Base-by-base conservation (phyloP, 2,329 filamentous ascomycete species). In the Immersiporthe knoxdaviesiana region DNA sequence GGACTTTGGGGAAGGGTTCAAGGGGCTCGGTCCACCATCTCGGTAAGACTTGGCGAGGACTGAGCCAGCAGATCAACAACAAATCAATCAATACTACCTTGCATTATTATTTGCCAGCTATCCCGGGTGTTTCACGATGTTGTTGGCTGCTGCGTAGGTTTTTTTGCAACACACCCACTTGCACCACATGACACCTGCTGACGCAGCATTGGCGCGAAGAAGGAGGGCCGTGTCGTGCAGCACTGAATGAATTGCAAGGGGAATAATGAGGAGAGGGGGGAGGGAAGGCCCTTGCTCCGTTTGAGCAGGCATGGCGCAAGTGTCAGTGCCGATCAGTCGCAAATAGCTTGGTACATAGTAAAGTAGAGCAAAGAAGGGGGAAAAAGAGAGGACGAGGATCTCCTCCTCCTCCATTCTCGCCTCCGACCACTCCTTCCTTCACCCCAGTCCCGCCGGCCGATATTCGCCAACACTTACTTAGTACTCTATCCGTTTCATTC, bases 121-220 rank as follows among this genome's bases (percentile, higher is more conserved):
- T 30, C 32, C 44, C 7, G 21, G 21, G 44, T n/a, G n/a, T n/a
- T 47, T 47, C 16, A 21, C 21, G 18, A 6, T 47, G 41, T 47
- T 16, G 16, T 47, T n/a, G n/a, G 18, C 16, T 47, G 7, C 44
- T n/a, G 6, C 21, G 44, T 47, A 47, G n/a, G n/a, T n/a, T n/a
- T n/a, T n/a, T n/a, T n/a, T n/a, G n/a, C n/a, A n/a, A 63, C 21
- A 16, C 56, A 30, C 41, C 52, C 27, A 32, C 30, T 11, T 24
- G 32, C 14, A 37, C 62, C 50, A 56, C 63, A 65, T 30, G 39
- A 50, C 50, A 39, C 47, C 35, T 64, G 62, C 62, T 65, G 63
- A 39, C 8, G 47, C 47, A 65, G 30, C 10, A 58, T n/a, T 35
- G 54, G 32, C 56, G 30, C 30, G 8, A 16, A n/a, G 30, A 14